These are phyloP conservation scores for Tilletia indica DNA, from an alignment of 1,284 basidiomycete genomes.

Conservation along the genomic window DNA sequence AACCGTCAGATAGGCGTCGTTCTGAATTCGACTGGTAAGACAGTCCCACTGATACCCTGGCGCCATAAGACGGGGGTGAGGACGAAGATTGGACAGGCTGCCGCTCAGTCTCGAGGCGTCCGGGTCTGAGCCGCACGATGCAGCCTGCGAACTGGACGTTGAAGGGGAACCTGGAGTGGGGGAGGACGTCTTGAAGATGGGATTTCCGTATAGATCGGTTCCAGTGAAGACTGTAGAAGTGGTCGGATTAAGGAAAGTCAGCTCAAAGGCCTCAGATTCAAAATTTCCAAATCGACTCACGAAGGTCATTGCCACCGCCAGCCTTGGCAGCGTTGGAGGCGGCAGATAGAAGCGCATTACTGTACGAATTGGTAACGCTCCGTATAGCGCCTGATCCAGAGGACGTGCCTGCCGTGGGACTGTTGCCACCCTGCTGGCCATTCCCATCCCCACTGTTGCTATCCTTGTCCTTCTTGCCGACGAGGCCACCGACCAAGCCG, in stretches of 20 bases:
- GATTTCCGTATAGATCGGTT: constrained; percentile 72
- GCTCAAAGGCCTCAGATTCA: neutral
- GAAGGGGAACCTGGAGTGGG: constrained; percentile 25
- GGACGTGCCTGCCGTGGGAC: constrained; percentile 39
- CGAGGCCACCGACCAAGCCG: constrained; percentile 68
- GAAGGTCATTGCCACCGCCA: constrained; percentile 69
- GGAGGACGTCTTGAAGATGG: constrained; percentile 76
- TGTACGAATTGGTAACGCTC: constrained; percentile 32
- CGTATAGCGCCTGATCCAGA: constrained; percentile 10
- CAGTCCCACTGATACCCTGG: constrained; percentile 88
- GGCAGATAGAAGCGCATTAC: constrained; percentile 54
- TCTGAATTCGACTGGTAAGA: constrained; percentile 72
- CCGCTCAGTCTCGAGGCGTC: constrained; percentile 10
- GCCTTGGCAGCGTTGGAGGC: constrained; percentile 66
- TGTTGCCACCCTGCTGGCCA: constrained; percentile 36
- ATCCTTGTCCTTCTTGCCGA: constrained; percentile 60
- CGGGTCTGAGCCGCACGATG: neutral
- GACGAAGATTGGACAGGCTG: constrained; percentile 62
- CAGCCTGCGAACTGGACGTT: constrained; percentile 13
- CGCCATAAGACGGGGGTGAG: constrained; percentile 86
- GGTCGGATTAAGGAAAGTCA: neutral
- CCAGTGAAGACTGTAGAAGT: constrained; percentile 50
- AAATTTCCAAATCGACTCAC: neutral
- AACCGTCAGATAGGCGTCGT: constrained; percentile 76
- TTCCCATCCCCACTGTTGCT: constrained; percentile 40